Evolutionary conservation across 2,329 filamentous ascomycete genomes (phyloP).

Genomic region (Hymenoscyphus albidus): DNA sequence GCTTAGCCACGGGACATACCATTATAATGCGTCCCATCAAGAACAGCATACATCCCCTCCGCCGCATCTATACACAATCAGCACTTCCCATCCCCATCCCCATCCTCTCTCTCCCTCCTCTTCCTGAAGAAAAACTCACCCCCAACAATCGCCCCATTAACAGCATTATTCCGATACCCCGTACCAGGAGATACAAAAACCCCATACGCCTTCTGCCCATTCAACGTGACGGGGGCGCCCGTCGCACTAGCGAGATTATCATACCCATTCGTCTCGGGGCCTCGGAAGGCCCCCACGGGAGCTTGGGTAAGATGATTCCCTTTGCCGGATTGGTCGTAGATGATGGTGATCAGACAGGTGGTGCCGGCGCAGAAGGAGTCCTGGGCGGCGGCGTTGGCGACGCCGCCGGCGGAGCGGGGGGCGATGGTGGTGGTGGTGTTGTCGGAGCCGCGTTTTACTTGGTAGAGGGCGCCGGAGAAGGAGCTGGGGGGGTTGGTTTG

Average conservation of each 20-base stretch:
- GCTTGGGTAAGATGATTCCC: constrained; percentile 62
- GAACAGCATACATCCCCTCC: constrained; percentile 57
- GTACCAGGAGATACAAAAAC: constrained; percentile 59
- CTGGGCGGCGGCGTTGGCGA: constrained; percentile 58
- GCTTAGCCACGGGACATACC: constrained; percentile 19
- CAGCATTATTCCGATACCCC: constrained; percentile 58
- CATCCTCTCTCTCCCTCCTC: no score
- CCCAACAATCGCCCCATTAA: constrained; percentile 49
- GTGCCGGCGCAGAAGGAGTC: constrained; percentile 58
- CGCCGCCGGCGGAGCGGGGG: constrained; percentile 53
- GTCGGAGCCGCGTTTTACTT: constrained; percentile 53
- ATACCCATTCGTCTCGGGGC: constrained; percentile 53
- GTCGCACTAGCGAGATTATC: constrained; percentile 58
- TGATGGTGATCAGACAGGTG: constrained; percentile 59
- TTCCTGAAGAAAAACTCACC: not conserved
- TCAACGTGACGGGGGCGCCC: constrained; percentile 58
- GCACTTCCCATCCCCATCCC: no score
- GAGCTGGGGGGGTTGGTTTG: constrained; percentile 29
- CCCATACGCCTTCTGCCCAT: constrained; percentile 59
- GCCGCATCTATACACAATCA: constrained; percentile 40
- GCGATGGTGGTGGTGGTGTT: constrained; percentile 37
- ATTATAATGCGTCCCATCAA: constrained; percentile 59
- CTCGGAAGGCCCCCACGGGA: constrained; percentile 51
- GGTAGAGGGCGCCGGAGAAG: constrained; percentile 54
- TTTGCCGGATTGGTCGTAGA: constrained; percentile 62